Evolutionary conservation across 164 flowering plant genomes (phyloP), one percentile per base, ranked within the genome.

Genomic region (Liquidambar formosana): DNA sequence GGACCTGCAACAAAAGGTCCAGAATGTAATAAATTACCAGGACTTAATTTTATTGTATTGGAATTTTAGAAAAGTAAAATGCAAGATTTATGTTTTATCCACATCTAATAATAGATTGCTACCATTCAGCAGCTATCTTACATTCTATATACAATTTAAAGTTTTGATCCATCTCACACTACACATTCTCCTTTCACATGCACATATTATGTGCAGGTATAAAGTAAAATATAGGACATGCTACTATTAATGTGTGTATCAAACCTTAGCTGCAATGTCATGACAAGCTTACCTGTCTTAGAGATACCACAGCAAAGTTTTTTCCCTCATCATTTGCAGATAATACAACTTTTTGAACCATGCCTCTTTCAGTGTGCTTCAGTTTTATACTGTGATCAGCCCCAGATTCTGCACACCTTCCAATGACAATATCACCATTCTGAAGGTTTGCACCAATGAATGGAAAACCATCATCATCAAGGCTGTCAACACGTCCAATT

Each of bases 261-360:
- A 18, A 48, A 44, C 11, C 15, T 10, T 43, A 45, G 12, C 53
- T 43, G 4, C 16, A 8, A n/a, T 45, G 27, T 8, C 8, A 64
- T 52, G 33, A 48, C 53, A 46, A 23, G 21, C 2, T 67, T 76
- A 94, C 99, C 97, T 95, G 99, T 78, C 99, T 82, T 43, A 95
- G 79, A 16, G 97, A 91, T 22, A 95, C 97, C 25, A 85, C 92
- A 43, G 93, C 97, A 86, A 79, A 91, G 74, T 88, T 92, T 73
- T 89, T 89, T 23, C 97, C 97, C 19, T 95, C 99, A 68, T 95
- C 99, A 82, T 93, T 93, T 19, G 99, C 94, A 38, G 97, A 89
- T 12, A 95, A 80, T 10, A 95, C 84, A 33, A 95, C 99, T 67
- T 88, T 95, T 71, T 95, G 96, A 47, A 95, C 99, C 84, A 75